phyloP scores from a whole-genome alignment of 331 rosid genomes.

The Rhamnella rubrinervis region DNA sequence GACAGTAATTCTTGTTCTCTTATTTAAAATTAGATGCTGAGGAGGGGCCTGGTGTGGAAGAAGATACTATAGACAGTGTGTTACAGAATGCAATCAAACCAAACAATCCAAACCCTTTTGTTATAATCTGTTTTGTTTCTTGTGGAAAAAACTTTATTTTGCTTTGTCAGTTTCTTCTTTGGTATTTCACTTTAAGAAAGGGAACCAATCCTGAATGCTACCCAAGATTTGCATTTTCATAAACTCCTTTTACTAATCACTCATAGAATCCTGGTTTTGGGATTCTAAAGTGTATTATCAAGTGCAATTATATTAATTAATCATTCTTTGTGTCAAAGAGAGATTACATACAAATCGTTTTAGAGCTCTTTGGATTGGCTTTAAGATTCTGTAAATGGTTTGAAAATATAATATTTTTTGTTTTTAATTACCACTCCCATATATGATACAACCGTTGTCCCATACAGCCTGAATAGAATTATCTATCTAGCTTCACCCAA shows the following conservation, averaged over 20 bases:
- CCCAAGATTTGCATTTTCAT: slow-evolving; percentile 6
- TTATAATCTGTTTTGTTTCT: no score
- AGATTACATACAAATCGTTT: neutral
- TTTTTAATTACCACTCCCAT: neutral
- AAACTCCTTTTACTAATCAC: slow-evolving; percentile 7
- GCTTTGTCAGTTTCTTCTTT: slow-evolving; percentile 7
- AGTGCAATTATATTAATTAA: slow-evolving; percentile 1
- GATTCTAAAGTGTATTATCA: slow-evolving; percentile 12
- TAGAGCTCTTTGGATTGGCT: slow-evolving; percentile 1
- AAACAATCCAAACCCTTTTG: neutral
- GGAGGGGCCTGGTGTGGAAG: neutral
- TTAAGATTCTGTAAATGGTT: slow-evolving; percentile 20
- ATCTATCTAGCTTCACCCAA: no score
- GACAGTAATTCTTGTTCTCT: slow-evolving; percentile 9
- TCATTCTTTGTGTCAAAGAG: neutral
- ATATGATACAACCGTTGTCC: neutral
- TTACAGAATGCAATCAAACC: slow-evolving; percentile 3
- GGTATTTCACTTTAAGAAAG: neutral
- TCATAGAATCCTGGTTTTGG: slow-evolving; percentile 12
- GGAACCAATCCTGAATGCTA: neutral
- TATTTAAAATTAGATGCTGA: neutral
- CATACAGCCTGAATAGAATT: neutral
- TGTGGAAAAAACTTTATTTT: neutral
- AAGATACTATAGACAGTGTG: slow-evolving; percentile 8
- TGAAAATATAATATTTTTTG: neutral